Conservation (phyloP, 805 yeast genomes). For the Wickerhamiella qilinensis region DNA sequence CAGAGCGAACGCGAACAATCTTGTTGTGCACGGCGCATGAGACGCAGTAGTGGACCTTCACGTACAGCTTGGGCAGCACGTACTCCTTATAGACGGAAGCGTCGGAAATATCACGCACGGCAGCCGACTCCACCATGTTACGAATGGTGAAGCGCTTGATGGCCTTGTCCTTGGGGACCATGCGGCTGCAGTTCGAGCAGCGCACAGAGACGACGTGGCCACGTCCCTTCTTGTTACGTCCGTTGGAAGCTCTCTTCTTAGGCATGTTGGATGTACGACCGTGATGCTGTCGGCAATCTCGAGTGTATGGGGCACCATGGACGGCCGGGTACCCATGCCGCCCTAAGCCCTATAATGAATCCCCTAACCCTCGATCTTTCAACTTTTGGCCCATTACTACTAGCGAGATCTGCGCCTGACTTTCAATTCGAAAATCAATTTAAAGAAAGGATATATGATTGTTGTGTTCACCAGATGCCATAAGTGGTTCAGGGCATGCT, state of each 20-base stretch:
- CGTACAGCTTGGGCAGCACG: slow-evolving; percentile 98
- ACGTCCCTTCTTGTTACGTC: slow-evolving; percentile 99
- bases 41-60: slow-evolving; percentile 99
- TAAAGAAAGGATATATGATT: too few species aligned
- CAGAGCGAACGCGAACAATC: slow-evolving; percentile 99
- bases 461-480: too few species aligned
- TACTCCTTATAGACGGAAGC: slow-evolving; percentile 98
- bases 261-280: slow-evolving; percentile 43
- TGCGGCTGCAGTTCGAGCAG: slow-evolving; percentile 99
- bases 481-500: too few species aligned
- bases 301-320: too few species aligned
- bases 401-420: too few species aligned
- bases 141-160: slow-evolving; percentile 99
- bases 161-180: slow-evolving; percentile 99
- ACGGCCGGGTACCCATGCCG: background rate
- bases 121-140: slow-evolving; percentile 99
- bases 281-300: background rate
- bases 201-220: slow-evolving; percentile 99
- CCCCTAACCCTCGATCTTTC: too few species aligned
- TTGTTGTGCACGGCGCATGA: slow-evolving; percentile 99
- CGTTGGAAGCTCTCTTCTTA: slow-evolving; percentile 99
- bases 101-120: slow-evolving; percentile 98
- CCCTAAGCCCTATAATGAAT: background rate
- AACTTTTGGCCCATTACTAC: too few species aligned
- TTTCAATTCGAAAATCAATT: too few species aligned